Evolutionary conservation across 208 protist genomes (phyloP).

Genomic region (Acanthamoeba lenticulata): DNA sequence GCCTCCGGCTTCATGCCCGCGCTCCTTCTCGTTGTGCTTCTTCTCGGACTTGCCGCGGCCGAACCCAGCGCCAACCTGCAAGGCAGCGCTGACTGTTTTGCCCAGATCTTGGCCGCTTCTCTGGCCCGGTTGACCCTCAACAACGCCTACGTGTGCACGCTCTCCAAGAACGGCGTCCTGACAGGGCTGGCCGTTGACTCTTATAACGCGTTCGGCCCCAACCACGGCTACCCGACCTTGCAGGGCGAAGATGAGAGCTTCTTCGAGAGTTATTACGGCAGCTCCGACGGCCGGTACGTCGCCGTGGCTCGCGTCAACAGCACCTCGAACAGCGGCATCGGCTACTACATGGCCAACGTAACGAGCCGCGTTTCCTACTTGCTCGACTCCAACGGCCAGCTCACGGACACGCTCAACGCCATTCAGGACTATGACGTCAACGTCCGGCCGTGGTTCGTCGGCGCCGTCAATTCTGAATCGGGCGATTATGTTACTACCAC

Average conservation of each 20-base stretch:
- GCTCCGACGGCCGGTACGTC: neutral
- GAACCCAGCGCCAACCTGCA: neutral
- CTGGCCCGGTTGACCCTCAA: neutral
- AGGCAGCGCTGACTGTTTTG: neutral
- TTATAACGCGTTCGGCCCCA: neutral
- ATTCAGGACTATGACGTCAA: neutral
- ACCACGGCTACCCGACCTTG: neutral
- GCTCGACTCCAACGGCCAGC: neutral
- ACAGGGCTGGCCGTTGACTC: neutral
- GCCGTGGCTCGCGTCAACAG: neutral
- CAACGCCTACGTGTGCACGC: neutral
- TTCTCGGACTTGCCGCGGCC: no score
- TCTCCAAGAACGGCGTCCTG: neutral
- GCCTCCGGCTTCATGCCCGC: no score
- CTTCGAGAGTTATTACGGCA: neutral
- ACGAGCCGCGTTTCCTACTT: neutral
- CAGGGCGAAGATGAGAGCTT: neutral
- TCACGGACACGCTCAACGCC: neutral
- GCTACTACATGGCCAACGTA: neutral
- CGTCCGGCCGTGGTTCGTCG: neutral
- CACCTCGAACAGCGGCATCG: neutral
- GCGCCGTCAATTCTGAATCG: neutral
- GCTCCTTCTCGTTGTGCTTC: no score
- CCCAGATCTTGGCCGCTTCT: neutral
- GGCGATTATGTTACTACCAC: neutral